These are phyloP conservation scores for Pestalotiopsis sp. DNA, from an alignment of 2,329 filamentous ascomycete genomes.

Conservation along the genomic window DNA sequence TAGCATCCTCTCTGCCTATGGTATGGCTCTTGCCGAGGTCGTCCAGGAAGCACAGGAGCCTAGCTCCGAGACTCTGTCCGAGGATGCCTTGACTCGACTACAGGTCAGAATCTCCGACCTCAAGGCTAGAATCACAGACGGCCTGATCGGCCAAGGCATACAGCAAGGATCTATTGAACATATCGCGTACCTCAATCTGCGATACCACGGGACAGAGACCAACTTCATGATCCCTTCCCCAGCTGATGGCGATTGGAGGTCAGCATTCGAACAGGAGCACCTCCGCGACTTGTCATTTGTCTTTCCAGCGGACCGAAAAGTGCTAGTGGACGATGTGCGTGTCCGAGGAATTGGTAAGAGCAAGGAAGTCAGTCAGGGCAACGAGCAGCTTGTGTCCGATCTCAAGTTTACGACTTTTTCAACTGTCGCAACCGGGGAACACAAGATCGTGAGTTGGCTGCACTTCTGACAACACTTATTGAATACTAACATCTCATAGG, in stretches of 20 bases:
- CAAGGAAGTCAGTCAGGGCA: constrained; percentile 13
- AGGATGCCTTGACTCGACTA: constrained; percentile 17
- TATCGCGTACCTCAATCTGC: constrained; percentile 43
- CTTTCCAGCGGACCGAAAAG: constrained; percentile 11
- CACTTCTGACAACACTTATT: not conserved
- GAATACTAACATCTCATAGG: constrained; percentile 16
- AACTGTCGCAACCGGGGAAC: constrained; percentile 12
- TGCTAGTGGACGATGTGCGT: constrained; percentile 10
- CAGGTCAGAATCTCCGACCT: constrained; percentile 30
- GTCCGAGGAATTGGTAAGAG: constrained; percentile 16
- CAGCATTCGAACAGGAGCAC: constrained; percentile 15
- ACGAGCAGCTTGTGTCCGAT: constrained; percentile 24
- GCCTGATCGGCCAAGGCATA: constrained; percentile 47
- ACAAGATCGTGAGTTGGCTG: not conserved
- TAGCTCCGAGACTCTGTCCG: constrained; percentile 24
- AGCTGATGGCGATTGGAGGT: constrained; percentile 14
- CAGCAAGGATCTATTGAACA: constrained; percentile 40
- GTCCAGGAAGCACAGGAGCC: constrained; percentile 39
- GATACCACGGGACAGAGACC: constrained; percentile 45
- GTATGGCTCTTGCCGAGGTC: constrained; percentile 42
- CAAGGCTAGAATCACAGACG: constrained; percentile 33
- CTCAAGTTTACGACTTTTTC: constrained; percentile 17
- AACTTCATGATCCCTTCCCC: constrained; percentile 39
- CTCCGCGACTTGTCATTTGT: constrained; percentile 14
- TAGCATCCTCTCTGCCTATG: constrained; percentile 40